Conservation (phyloP, 2,329 filamentous ascomycete genomes). For the Helminthosporium solani region DNA sequence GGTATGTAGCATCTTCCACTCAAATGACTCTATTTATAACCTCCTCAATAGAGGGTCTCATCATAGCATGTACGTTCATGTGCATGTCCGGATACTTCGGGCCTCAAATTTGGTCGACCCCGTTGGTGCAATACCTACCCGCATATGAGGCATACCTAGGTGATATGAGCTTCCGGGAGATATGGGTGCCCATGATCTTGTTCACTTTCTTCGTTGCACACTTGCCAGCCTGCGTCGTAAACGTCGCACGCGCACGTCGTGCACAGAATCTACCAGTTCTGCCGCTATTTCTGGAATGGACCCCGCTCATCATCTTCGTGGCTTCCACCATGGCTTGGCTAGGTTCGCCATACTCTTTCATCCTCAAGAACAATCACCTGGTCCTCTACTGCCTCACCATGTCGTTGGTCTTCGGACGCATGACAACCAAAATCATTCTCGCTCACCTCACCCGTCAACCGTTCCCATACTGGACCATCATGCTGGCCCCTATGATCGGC, state of each 20-base stretch:
- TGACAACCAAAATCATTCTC: constrained; percentile 99
- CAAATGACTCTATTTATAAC: constrained; percentile 13
- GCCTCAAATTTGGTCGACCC: constrained; percentile 80
- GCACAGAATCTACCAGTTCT: constrained; percentile 70
- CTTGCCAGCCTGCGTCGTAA: constrained; percentile 83
- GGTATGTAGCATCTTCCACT: constrained; percentile 29
- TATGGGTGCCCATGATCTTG: constrained; percentile 70
- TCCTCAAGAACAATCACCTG: constrained; percentile 82
- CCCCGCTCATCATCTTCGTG: constrained; percentile 82
- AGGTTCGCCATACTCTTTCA: constrained; percentile 80
- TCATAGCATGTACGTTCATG: constrained; percentile 87
- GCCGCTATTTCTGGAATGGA: constrained; percentile 91
- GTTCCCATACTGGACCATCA: constrained; percentile 94
- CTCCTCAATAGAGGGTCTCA: constrained; percentile 69
- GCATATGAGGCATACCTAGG: constrained; percentile 57
- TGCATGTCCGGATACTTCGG: constrained; percentile 83
- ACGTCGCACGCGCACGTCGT: constrained; percentile 77
- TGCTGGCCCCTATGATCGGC: constrained; percentile 82
- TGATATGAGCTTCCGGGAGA: constrained; percentile 76
- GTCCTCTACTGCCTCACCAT: constrained; percentile 90
- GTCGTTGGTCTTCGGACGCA: constrained; percentile 94
- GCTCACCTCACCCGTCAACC: constrained; percentile 90
- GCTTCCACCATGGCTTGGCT: constrained; percentile 77
- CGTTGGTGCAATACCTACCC: constrained; percentile 59
- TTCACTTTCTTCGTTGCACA: constrained; percentile 58